Conservation (phyloP, 257 asterid species). For the Thymus quinquecostatus region DNA sequence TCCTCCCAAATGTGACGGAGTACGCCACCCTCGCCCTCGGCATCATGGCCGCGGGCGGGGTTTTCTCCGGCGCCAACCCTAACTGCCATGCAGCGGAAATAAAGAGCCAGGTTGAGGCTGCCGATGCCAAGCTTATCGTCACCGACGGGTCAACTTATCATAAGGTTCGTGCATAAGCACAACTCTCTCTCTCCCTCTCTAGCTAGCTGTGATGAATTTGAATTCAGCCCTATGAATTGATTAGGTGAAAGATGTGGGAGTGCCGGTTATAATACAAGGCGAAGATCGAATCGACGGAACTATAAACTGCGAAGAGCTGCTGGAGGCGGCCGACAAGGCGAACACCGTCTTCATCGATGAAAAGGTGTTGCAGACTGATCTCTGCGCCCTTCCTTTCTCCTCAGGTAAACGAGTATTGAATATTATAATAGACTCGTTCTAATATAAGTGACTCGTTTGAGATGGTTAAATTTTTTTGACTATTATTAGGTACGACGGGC, state of each 20-base stretch:
- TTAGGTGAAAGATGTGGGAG: constrained; percentile 81
- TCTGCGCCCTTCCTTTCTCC: constrained; percentile 94
- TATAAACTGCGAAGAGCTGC: constrained; percentile 71
- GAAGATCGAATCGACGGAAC: constrained; percentile 78
- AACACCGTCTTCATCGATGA: constrained; percentile 49
- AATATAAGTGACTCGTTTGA: too few species aligned
- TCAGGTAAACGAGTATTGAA: constrained; percentile 46
- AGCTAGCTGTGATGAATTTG: background rate
- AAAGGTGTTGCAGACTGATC: constrained; percentile 64
- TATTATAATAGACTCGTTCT: too few species aligned
- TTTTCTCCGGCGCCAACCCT: constrained; percentile 93
- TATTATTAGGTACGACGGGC: constrained; percentile 72
- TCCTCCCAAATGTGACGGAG: constrained; percentile 77
- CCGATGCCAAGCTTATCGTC: constrained; percentile 86
- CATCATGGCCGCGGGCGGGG: constrained; percentile 91
- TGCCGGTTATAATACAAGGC: constrained; percentile 74
- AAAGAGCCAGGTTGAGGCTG: constrained; percentile 81
- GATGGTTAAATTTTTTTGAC: background rate
- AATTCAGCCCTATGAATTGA: background rate
- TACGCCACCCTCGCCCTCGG: constrained; percentile 85
- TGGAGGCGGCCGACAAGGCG: constrained; percentile 82
- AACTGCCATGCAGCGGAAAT: constrained; percentile 68
- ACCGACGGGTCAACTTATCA: constrained; percentile 75
- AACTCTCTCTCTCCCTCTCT: too few species aligned
- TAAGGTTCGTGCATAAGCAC: constrained; percentile 34